Evolutionary conservation across 2,329 filamentous ascomycete species (phyloP).

Genomic region (Colletotrichum destructivum): DNA sequence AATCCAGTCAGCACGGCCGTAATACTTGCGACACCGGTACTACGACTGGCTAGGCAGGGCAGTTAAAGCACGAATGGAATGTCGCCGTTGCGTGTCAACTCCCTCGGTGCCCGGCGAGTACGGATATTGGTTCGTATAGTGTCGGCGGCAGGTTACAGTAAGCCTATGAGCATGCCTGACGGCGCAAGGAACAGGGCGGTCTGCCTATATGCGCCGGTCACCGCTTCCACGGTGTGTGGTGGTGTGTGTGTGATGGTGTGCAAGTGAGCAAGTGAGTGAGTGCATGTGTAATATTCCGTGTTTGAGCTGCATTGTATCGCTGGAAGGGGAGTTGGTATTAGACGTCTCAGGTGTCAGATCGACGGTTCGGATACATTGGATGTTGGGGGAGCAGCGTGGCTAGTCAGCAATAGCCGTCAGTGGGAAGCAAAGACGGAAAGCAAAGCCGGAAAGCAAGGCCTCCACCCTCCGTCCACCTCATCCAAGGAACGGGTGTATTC

Average conservation of each 20-base stretch:
- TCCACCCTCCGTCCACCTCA: constrained; percentile 3
- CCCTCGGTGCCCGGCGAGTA: not conserved
- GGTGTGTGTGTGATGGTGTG: not conserved
- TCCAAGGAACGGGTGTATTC: constrained; percentile 13
- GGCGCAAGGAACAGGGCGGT: constrained; percentile 27
- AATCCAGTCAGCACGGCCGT: constrained; percentile 23
- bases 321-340: constrained; percentile 22
- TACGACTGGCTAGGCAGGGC: not conserved
- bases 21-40: constrained; percentile 10
- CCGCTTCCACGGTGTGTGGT: constrained; percentile 11
- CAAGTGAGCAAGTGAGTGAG: not conserved
- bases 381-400: constrained; percentile 9
- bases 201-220: constrained; percentile 27
- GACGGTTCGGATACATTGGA: constrained; percentile 34
- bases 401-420: constrained; percentile 25
- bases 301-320: constrained; percentile 27
- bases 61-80: constrained; percentile 8
- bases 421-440: constrained; percentile 12
- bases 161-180: constrained; percentile 3
- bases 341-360: constrained; percentile 28
- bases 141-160: constrained; percentile 8
- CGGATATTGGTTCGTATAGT: constrained; percentile 6
- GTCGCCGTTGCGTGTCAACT: constrained; percentile 9
- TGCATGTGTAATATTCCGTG: constrained; percentile 21
- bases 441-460: not conserved